Conservation (phyloP, 345 rosid species). For the Lepidium africanum region DNA sequence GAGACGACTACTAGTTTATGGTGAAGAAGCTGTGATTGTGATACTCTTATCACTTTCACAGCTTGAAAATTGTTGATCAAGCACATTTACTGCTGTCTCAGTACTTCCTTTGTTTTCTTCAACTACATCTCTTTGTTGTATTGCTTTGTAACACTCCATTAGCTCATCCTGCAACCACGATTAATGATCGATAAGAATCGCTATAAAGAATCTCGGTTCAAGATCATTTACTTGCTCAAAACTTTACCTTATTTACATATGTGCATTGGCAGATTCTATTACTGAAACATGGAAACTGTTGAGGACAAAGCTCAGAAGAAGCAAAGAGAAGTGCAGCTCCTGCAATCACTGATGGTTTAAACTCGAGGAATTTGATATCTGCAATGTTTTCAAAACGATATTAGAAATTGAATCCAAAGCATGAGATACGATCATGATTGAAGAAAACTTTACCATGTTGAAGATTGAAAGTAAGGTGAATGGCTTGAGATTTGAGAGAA, state of each 20-base stretch:
- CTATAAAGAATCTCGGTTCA: background rate
- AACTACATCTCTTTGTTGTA: conserved; percentile 37
- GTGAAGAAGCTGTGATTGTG: conserved; percentile 21
- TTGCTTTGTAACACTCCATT: conserved; percentile 40
- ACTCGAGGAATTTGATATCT: conserved; percentile 50
- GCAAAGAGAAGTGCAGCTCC: conserved; percentile 66
- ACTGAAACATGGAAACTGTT: conserved; percentile 39
- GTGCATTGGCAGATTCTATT: conserved; percentile 40
- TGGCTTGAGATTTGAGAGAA: conserved; percentile 50
- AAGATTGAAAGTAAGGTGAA: conserved; percentile 48
- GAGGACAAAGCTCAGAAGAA: conserved; percentile 49
- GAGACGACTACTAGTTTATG: conserved; percentile 10
- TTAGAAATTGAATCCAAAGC: background rate
- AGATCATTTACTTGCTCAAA: background rate
- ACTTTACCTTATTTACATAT: conserved; percentile 54
- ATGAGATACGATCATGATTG: background rate
- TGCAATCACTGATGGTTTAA: conserved; percentile 71
- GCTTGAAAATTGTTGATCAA: conserved; percentile 44
- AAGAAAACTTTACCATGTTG: conserved; percentile 44
- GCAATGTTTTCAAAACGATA: background rate
- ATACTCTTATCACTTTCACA: conserved; percentile 32
- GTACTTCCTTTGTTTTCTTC: conserved; percentile 33
- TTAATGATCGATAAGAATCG: background rate
- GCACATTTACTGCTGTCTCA: conserved; percentile 48
- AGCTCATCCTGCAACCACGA: conserved; percentile 36